A percentile compares a stretch with the other conserved stretches of the same genome.
Evolutionary conservation across 352 stramenopile species (phyloP).

Genomic region (Pythium pyrilobum): DNA sequence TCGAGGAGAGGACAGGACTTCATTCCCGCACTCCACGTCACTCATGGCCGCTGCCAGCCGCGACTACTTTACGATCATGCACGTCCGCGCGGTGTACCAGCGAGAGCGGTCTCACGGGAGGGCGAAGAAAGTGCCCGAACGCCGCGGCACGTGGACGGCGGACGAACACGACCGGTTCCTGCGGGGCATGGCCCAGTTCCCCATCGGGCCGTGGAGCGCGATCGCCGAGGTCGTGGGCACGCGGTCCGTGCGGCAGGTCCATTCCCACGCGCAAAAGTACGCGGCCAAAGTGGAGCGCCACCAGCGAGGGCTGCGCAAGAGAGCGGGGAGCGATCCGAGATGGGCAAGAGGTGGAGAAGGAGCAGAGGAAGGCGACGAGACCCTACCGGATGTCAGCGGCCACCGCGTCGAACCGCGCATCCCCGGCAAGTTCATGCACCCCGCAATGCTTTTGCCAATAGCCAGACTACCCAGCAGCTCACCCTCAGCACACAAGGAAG

Average conservation of each 20-base stretch:
- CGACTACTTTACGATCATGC: too few species aligned
- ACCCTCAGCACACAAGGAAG: too few species aligned
- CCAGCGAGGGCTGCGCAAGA: slow-evolving; percentile 53
- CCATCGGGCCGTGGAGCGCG: slow-evolving; percentile 58
- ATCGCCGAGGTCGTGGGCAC: slow-evolving; percentile 61
- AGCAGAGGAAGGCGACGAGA: too few species aligned
- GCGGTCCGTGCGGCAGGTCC: slow-evolving; percentile 55
- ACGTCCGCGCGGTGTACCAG: too few species aligned
- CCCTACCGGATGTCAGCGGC: not conserved
- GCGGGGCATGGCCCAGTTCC: slow-evolving; percentile 49
- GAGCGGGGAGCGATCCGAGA: slow-evolving; percentile 28
- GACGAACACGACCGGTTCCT: slow-evolving; percentile 70
- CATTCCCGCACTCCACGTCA: too few species aligned
- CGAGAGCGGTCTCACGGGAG: not conserved
- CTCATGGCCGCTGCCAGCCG: too few species aligned
- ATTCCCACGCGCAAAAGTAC: slow-evolving; percentile 70
- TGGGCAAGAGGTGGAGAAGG: too few species aligned
- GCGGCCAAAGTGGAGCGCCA: slow-evolving; percentile 61
- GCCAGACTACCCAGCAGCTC: not conserved
- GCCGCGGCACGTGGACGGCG: slow-evolving; percentile 40
- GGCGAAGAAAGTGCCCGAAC: not conserved
- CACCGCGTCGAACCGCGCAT: slow-evolving; percentile 5
- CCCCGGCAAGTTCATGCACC: slow-evolving; percentile 2
- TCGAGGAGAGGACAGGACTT: too few species aligned
- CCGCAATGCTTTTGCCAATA: not conserved